phyloP scores from a whole-genome alignment of 441 rosid species.

The Jatropha multifida region DNA sequence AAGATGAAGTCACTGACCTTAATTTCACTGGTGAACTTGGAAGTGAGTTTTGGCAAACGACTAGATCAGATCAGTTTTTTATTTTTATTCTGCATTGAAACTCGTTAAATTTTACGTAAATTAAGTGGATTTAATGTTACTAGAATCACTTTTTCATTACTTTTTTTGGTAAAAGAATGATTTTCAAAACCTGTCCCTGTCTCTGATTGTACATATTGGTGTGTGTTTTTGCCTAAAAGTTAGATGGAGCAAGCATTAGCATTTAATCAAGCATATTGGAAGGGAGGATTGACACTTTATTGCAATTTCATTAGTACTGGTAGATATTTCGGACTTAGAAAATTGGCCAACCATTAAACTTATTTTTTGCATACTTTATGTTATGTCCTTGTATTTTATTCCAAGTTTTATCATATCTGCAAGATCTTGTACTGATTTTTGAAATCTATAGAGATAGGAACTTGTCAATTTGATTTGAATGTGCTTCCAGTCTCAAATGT shows the following conservation, averaged over 20 bases:
- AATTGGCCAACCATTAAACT: background rate
- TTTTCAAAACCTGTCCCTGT: background rate
- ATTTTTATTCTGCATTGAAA: background rate
- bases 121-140: background rate
- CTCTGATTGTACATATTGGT: background rate
- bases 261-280: background rate
- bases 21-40: background rate
- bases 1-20: background rate
- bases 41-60: background rate
- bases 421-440: background rate
- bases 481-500: background rate
- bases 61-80: background rate
- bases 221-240: background rate
- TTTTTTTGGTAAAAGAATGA: background rate
- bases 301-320: background rate
- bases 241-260: background rate
- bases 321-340: background rate
- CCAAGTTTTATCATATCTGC: background rate
- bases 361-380: background rate
- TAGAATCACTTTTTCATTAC: background rate
- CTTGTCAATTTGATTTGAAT: background rate
- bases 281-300: background rate
- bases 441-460: background rate
- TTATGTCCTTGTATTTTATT: background rate
- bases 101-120: background rate